Evolutionary conservation across 2,329 filamentous ascomycete species (phyloP).

Genomic region (Aspergillus nomiae): DNA sequence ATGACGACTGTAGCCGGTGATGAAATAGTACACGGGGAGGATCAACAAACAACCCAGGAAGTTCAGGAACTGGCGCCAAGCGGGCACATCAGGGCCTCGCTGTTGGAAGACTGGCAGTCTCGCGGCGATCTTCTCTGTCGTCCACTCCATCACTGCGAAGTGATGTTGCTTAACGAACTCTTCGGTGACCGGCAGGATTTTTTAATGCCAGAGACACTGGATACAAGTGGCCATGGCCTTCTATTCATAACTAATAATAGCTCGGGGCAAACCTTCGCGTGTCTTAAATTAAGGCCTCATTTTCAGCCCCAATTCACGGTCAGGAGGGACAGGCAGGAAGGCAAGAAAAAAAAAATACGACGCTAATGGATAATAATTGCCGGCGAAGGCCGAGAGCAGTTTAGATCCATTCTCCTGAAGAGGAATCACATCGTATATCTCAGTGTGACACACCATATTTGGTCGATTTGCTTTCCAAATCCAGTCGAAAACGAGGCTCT

Average conservation of each 20-base stretch:
- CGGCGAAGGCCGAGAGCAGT: background rate
- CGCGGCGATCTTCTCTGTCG: background rate
- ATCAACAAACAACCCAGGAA: slow-evolving; percentile 28
- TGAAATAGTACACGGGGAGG: slow-evolving; percentile 24
- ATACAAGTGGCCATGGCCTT: background rate
- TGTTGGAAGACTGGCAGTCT: slow-evolving; percentile 7
- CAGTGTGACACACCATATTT: background rate
- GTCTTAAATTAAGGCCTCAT: background rate
- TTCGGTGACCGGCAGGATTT: background rate
- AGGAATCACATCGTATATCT: background rate
- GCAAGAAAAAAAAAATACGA: background rate
- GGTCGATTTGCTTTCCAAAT: background rate
- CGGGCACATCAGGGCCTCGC: slow-evolving; percentile 23
- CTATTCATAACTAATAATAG: slow-evolving; percentile 6
- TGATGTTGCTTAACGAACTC: too few relatives aligned
- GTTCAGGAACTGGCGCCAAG: slow-evolving; percentile 26
- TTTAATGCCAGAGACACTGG: background rate
- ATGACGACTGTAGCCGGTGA: slow-evolving; percentile 25
- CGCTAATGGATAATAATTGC: background rate
- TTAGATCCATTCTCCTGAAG: background rate
- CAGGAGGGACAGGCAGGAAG: background rate
- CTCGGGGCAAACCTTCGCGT: background rate
- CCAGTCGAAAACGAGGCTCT: background rate
- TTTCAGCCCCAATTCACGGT: background rate
- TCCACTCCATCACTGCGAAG: slow-evolving; percentile 1